phyloP scores from a whole-genome alignment of 495 filamentous ascomycete species.

The Aspergillus affinis region DNA sequence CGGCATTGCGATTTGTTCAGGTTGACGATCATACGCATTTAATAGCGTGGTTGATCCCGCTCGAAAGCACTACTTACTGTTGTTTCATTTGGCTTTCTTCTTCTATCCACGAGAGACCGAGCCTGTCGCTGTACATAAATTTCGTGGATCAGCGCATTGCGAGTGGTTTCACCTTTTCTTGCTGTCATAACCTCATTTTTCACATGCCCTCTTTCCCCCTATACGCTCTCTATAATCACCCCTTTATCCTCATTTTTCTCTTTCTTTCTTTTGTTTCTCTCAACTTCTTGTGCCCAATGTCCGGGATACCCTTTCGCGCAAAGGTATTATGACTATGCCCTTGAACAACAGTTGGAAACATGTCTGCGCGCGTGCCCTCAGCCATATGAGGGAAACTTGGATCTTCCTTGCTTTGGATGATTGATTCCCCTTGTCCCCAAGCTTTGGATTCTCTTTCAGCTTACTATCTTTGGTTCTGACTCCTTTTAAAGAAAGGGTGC shows the following conservation, averaged over 20 bases:
- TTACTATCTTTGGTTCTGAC: not conserved
- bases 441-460: too few species aligned
- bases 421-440: too few species aligned
- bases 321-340: not conserved
- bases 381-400: not conserved
- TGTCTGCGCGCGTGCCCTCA: not conserved
- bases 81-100: conserved; percentile 9
- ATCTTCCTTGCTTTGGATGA: not conserved
- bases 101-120: conserved; percentile 1
- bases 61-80: conserved; percentile 8
- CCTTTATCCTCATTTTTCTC: not conserved
- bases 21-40: conserved; percentile 20
- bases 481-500: not conserved
- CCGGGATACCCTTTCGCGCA: too few species aligned
- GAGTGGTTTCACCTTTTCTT: conserved; percentile 11
- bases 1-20: conserved; percentile 8
- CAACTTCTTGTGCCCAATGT: too few species aligned
- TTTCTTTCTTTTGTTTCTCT: conserved; percentile 3
- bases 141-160: conserved; percentile 10
- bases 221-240: conserved; percentile 16
- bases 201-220: not conserved
- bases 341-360: not conserved
- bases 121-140: conserved; percentile 20
- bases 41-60: conserved; percentile 29
- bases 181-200: conserved; percentile 3